Evolutionary conservation across 2,329 filamentous ascomycete species (phyloP).

Genomic region (Penicillium crustosum): DNA sequence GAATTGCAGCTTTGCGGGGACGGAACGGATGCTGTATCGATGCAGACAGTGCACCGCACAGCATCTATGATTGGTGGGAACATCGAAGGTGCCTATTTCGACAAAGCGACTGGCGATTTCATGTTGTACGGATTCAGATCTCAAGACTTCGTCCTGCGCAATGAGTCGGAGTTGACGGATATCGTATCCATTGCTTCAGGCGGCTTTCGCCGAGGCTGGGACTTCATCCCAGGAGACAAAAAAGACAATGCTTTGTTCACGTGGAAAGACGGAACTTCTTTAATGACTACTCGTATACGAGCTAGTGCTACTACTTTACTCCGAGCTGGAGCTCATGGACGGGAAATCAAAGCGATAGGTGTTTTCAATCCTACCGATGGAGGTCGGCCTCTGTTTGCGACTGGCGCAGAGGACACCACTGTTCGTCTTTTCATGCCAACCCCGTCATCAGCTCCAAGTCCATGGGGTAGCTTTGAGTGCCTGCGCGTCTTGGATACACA

Average conservation of each 20-base stretch:
- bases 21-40: conserved; percentile 30
- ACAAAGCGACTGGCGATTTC: conserved; percentile 30
- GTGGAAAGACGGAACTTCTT: conserved; percentile 69
- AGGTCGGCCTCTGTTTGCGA: conserved; percentile 54
- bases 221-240: conserved; percentile 45
- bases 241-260: conserved; percentile 57
- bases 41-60: conserved; percentile 65
- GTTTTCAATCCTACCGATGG: conserved; percentile 36
- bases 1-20: conserved; percentile 26
- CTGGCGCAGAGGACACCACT: conserved; percentile 68
- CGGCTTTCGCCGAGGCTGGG: conserved; percentile 77
- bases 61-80: conserved; percentile 70
- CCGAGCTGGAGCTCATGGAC: conserved; percentile 73
- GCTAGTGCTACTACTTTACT: conserved; percentile 51
- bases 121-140: conserved; percentile 29
- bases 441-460: conserved; percentile 8
- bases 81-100: conserved; percentile 70
- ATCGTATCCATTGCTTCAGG: conserved; percentile 75
- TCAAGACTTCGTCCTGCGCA: conserved; percentile 74
- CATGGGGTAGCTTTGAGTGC: conserved; percentile 46
- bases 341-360: conserved; percentile 73
- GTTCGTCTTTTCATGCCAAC: conserved; percentile 65
- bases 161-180: conserved; percentile 69
- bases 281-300: conserved; percentile 48
- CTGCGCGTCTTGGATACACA: conserved; percentile 72